Evolutionary conservation across 2,329 filamentous ascomycete genomes (phyloP), one percentile per base, ranked within the genome.

Genomic region (Dissoconium aciculare): DNA sequence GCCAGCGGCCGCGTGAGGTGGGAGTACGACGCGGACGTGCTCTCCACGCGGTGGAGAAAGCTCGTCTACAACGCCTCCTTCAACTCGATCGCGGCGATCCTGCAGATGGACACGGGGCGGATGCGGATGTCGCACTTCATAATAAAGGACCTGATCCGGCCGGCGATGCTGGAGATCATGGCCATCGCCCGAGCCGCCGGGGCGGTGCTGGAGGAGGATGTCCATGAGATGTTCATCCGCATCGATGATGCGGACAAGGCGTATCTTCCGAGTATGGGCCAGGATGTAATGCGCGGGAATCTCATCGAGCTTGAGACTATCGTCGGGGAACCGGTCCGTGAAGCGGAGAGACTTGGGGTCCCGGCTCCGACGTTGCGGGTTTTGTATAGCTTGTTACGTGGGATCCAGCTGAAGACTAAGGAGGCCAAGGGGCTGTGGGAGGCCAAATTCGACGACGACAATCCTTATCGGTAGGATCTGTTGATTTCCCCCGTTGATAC

Each of bases 291-390:
- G 11, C 24, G 43, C 61, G 62, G 66, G 11, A 70, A 69, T 41
- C 65, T 59, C 31, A 64, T 67, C 35, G 69, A 74, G 46, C 59
- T 62, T 28, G 67, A 72, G 44, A 68, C 63, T 37, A 58, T 72
- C 19, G 47, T 71, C 3, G 67, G 67, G 1, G 68, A 71, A 51
- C 66, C 67, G n/a, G 36, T 72, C 27, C 51, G 63, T 3, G 67
- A 66, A 40, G 69, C 60, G 0, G 58, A 59, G 38, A 46, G 45
- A 17, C 47, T 54, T 0, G 66, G 66, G 1, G 64, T 72, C 2
- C 35, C 52, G 1, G 64, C 63, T 51, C 66, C 67, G 0, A 66
- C 59, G 11, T 46, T 71, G 17, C 50, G 53, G 33, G 55, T 60
- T 5, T 39, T 71, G 2, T 70, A 69, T 42, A 53, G 55, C 2